Evolutionary conservation across 2,329 filamentous ascomycete species (phyloP).

Genomic region (Dendryphion nanum): DNA sequence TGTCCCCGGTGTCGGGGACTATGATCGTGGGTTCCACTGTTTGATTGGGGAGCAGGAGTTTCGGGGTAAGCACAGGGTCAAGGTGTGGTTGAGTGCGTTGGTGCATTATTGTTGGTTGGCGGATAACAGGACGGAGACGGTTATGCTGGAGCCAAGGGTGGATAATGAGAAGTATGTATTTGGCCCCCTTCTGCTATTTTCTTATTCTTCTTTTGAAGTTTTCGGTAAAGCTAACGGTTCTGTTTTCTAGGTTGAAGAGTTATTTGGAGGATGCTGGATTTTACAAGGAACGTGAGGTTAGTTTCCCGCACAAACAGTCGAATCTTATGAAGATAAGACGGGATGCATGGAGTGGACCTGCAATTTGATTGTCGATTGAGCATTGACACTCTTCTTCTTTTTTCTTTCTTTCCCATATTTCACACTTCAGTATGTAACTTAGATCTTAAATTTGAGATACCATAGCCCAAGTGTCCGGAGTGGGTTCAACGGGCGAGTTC

Average conservation of each 20-base stretch:
- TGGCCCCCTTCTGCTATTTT: neutral
- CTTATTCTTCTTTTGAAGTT: neutral
- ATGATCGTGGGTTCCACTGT: constrained; percentile 84
- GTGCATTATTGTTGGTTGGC: constrained; percentile 82
- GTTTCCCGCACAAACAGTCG: constrained; percentile 89
- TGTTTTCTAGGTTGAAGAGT: constrained; percentile 61
- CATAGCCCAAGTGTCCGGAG: too few species aligned
- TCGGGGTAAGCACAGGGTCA: constrained; percentile 72
- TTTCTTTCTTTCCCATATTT: too few species aligned
- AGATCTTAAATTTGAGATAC: too few species aligned
- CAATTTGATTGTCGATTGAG: too few species aligned
- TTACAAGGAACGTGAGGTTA: constrained; percentile 79
- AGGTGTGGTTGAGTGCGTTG: constrained; percentile 77
- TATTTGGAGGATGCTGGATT: constrained; percentile 77
- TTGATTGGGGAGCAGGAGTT: constrained; percentile 92
- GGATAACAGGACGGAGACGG: constrained; percentile 76
- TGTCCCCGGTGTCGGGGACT: constrained; percentile 68
- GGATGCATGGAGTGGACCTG: constrained; percentile 64
- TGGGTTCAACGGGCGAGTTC: too few species aligned
- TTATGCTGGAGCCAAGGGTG: constrained; percentile 85
- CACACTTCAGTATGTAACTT: too few species aligned
- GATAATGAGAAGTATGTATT: constrained; percentile 79
- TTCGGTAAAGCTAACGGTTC: neutral
- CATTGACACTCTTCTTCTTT: too few species aligned
- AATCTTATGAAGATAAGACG: constrained; percentile 79